Percentiles rank a stretch among this genome's conserved stretches.
Evolutionary conservation across 1,284 basidiomycete genomes (phyloP).

Genomic region (Austroboletus novae-zelandiae): DNA sequence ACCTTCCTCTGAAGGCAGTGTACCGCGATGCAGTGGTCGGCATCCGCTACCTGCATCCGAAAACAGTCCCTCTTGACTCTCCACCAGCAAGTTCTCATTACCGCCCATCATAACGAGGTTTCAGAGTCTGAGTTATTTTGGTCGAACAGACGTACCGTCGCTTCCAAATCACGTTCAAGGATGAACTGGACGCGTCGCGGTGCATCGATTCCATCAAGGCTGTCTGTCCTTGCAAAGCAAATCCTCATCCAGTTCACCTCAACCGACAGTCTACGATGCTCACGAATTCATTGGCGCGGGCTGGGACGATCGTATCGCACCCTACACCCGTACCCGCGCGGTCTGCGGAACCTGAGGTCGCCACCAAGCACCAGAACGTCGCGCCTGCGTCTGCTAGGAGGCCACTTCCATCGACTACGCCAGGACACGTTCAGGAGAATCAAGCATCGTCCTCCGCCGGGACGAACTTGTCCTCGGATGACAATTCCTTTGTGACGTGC

Average conservation of each 20-base stretch:
- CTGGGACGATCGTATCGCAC: constrained; percentile 13
- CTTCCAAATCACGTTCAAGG: constrained; percentile 68
- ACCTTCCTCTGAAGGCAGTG: constrained; percentile 71
- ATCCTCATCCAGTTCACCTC: constrained; percentile 27
- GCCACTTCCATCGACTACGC: background rate
- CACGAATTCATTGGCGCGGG: constrained; percentile 14
- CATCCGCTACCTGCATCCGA: constrained; percentile 64
- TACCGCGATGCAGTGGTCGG: constrained; percentile 70
- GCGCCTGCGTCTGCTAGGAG: background rate
- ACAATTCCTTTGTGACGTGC: constrained; percentile 29
- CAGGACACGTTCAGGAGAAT: background rate
- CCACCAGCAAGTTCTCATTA: constrained; percentile 38
- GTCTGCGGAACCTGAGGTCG: background rate
- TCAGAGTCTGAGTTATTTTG: constrained; percentile 9
- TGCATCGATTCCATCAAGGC: constrained; percentile 61
- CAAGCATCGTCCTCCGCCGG: constrained; percentile 10
- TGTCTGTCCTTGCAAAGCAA: constrained; percentile 70
- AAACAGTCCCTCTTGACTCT: constrained; percentile 34
- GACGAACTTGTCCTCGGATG: constrained; percentile 26
- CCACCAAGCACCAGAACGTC: constrained; percentile 6
- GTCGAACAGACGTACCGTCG: constrained; percentile 56
- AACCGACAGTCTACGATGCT: constrained; percentile 21
- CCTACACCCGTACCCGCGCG: background rate
- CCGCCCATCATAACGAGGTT: background rate
- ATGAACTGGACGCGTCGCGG: constrained; percentile 44